Conservation (phyloP, 805 yeast species). For the Candida incommunis region DNA sequence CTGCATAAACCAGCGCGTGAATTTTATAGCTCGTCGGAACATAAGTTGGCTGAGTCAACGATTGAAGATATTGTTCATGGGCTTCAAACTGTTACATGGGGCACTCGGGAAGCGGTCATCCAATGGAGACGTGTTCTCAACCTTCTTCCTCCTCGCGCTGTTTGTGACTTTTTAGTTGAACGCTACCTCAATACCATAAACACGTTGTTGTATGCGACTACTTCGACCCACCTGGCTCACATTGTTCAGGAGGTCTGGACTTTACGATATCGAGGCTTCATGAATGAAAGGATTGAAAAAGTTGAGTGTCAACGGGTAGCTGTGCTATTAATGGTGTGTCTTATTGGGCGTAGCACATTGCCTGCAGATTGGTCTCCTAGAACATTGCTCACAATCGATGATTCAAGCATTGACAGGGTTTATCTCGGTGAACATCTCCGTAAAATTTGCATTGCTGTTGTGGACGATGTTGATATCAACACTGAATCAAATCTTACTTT, state of each 20-base stretch:
- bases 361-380: conserved; percentile 4
- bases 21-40: background rate
- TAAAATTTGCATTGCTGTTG: conserved; percentile 4
- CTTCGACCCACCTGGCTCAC: conserved; percentile 8
- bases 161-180: conserved; percentile 11
- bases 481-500: conserved; percentile 9
- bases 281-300: conserved; percentile 4
- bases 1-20: background rate
- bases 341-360: conserved; percentile 5
- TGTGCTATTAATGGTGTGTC: conserved; percentile 6
- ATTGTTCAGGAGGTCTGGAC: conserved; percentile 8
- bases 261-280: conserved; percentile 4
- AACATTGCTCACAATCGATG: background rate
- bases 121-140: conserved; percentile 7
- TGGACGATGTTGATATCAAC: conserved; percentile 5
- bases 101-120: background rate
- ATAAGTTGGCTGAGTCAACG: background rate
- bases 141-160: conserved; percentile 11
- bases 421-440: conserved; percentile 9
- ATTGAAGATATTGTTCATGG: background rate
- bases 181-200: conserved; percentile 11
- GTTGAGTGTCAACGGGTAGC: conserved; percentile 9
- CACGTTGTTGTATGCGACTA: conserved; percentile 9
- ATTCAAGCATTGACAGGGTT: background rate
- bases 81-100: background rate